Conservation (phyloP, 1,139 yeast genomes). For the Blastobotrys elegans region DNA sequence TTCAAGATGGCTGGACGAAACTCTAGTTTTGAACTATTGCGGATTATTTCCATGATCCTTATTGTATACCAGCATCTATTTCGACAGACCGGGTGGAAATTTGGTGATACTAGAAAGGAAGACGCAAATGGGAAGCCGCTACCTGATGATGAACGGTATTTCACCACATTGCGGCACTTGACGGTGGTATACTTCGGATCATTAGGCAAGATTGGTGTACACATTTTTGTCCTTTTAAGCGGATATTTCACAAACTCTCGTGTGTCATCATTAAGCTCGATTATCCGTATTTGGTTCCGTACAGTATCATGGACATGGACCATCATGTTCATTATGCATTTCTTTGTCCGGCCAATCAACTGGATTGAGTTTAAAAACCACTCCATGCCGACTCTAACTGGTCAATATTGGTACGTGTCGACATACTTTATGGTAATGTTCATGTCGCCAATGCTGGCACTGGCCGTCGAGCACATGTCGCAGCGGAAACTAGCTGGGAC, state of each 20-base stretch:
- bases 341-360: not conserved
- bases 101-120: not conserved
- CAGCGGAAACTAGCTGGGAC: conserved; percentile 1
- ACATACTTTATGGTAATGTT: conserved; percentile 3
- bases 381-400: not conserved
- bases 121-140: conserved; percentile 1
- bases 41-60: not conserved
- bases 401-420: conserved; percentile 6
- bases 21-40: not conserved
- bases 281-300: conserved; percentile 5
- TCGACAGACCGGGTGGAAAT: not conserved
- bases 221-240: conserved; percentile 13
- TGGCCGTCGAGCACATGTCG: not conserved
- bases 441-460: not conserved
- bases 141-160: conserved; percentile 7
- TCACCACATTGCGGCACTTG: conserved; percentile 6
- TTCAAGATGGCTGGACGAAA: not conserved
- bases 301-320: not conserved
- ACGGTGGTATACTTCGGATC: conserved; percentile 2
- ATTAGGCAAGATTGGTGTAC: conserved; percentile 13
- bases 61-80: not conserved
- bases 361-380: not conserved
- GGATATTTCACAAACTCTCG: conserved; percentile 13
- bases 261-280: not conserved
- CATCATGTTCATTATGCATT: not conserved